Base-by-base conservation (phyloP, 495 filamentous ascomycete genomes). In the Penicillium pulvis region DNA sequence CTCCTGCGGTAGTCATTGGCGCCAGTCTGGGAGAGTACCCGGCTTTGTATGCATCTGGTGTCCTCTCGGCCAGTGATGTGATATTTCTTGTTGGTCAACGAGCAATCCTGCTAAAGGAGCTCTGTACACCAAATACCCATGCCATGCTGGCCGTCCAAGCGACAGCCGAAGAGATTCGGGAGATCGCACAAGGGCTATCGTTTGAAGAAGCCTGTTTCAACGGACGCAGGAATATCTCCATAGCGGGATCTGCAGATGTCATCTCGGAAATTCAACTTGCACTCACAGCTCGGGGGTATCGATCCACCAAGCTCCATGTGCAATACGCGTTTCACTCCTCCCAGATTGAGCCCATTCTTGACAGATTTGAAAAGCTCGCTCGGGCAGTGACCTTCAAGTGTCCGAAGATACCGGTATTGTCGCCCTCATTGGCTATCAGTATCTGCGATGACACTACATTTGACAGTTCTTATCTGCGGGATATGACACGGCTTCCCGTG, bases 261-360 rank as follows among this genome's bases (percentile, higher is more conserved):
- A 43, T 61, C 6, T 74, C 79, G 42, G 76, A 69, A 5, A 75
- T 82, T 50, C n/a, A 63, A 63, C 20, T 77, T 85, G 17, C 68
- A 78, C 77, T 91, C 19, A 67, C 72, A n/a, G 69, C 68, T 6
- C 66, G 75, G 35, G 78, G 79, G 3, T 76, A 85, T 66, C 89
- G 88, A 70, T 85, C 78, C 62, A 89, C 83, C 1, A 83, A 83
- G 47, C 76, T 93, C 7, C 80, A 82, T 28, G 83, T 92, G 17
- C 86, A 86, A 19, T 92, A 84, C 59, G 90, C 90, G 4, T 93
- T 91, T 79, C 90, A 93, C 69, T 88, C 88, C 6, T 2, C 75
- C 83, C 90, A 92, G 64, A 85, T 92, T 17, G 85, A 92, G 26
- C 79, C 86, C 11, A 88, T 92, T 31, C 66, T 91, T 5, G 81